Evolutionary conservation across 2,329 filamentous ascomycete genomes (phyloP), one percentile per base, ranked within the genome.

Genomic region (Exophiala sp.): DNA sequence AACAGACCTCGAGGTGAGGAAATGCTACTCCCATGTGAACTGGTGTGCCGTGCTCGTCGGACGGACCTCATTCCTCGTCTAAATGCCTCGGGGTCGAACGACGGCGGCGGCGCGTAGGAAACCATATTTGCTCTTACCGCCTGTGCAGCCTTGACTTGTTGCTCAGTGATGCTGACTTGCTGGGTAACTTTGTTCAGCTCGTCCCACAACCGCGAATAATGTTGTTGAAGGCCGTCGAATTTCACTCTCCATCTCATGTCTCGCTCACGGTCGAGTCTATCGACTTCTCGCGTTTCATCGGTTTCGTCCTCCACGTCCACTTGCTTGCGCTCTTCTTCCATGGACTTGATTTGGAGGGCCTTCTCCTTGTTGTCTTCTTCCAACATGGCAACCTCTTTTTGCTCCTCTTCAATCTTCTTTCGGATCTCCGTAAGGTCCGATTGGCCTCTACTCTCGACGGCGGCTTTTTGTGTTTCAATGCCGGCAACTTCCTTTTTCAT

Each of bases 291-390:
- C 45, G 76, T 75, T 62, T 81, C 75, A 42, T 78, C 75, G 20
- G 68, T 77, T 48, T 76, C 74, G 18, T 70, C 71, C n/a, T 70
- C 64, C n/a, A 59, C 71, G 14, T 76, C 73, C 35, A 73, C 65
- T 35, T 74, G 74, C 63, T 81, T 77, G 55, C 78, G 69, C 65
- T 83, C 78, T 54, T 82, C 78, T 64, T 86, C 82, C 5, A 86
- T 70, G 35, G 77, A 74, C 69, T 85, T 84, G 67, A 85, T 80
- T 44, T 82, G 77, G 2, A 74, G 75, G 20, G 80, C 81, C 60
- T 80, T 84, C 59, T 83, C 77, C 56, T 79, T 79, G 44, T 85
- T 80, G 49, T 81, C 78, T 39, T 86, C 83, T 52, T 86, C 83
- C 36, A 86, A 71, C 5, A 68, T 64, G 58, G 80, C 84, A 69